A percentile compares a stretch with the other conserved stretches of the same genome.
phyloP scores from a whole-genome alignment of 257 asterid genomes.

The Nicotiana tomentosiformis region DNA sequence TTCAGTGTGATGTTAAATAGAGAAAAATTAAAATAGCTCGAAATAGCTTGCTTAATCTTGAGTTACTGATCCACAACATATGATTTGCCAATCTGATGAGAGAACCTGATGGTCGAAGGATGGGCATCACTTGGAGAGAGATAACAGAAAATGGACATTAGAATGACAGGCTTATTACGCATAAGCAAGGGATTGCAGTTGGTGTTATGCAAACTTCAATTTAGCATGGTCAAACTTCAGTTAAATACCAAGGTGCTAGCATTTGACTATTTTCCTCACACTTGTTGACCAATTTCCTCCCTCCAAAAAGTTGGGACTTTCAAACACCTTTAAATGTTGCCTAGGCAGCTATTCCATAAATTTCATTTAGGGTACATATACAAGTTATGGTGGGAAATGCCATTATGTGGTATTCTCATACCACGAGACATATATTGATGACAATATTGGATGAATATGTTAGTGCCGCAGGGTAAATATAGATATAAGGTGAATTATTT shows the following conservation, averaged over 20 bases:
- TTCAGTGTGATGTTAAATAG: neutral
- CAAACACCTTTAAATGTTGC: neutral
- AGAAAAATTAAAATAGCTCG: neutral
- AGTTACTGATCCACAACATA: neutral
- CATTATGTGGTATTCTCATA: neutral
- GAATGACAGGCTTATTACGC: neutral
- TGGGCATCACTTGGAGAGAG: neutral
- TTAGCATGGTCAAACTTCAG: neutral
- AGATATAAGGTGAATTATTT: neutral
- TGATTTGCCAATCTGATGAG: neutral
- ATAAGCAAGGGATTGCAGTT: neutral
- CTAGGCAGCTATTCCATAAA: neutral
- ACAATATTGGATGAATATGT: neutral
- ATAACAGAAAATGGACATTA: neutral
- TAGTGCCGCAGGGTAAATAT: neutral
- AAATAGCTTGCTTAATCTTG: neutral
- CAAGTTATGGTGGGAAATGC: neutral
- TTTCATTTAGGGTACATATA: neutral
- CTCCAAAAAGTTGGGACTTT: neutral
- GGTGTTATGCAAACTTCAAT: neutral
- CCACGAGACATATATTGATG: neutral
- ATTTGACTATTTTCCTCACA: neutral
- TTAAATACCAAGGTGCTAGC: neutral
- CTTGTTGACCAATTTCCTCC: neutral
- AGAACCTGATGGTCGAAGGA: neutral